Evolutionary conservation across 2,329 filamentous ascomycete species (phyloP).

Genomic region (Chaetothyriales sp.): DNA sequence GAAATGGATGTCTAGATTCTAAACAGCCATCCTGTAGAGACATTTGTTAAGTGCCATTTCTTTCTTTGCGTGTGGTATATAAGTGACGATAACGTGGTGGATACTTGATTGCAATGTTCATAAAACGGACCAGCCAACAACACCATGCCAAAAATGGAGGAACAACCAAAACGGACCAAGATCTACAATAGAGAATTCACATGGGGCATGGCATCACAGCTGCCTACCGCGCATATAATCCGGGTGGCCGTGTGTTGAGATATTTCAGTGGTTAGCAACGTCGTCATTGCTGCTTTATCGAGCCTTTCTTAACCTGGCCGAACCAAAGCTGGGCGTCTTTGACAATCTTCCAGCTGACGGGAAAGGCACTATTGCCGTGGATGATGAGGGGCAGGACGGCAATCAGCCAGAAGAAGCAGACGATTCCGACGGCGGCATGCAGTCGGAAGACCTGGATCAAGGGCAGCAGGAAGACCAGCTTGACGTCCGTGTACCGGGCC

Average conservation of each 20-base stretch:
- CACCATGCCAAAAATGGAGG: background rate
- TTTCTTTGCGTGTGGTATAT: background rate
- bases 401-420: slow-evolving; percentile 27
- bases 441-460: slow-evolving; percentile 20
- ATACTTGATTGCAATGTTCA: background rate
- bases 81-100: background rate
- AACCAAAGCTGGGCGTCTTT: background rate
- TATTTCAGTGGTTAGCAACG: background rate
- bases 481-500: slow-evolving; percentile 10
- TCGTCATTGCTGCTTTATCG: background rate
- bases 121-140: background rate
- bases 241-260: background rate
- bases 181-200: background rate
- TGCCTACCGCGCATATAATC: no score
- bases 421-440: slow-evolving; percentile 21
- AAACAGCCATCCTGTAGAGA: background rate
- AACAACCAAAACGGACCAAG: background rate
- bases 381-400: slow-evolving; percentile 26
- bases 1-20: background rate
- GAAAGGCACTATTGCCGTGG: slow-evolving; percentile 20
- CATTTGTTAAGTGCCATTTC: background rate
- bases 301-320: background rate
- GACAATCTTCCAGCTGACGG: background rate
- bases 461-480: slow-evolving; percentile 10
- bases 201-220: no score